Conservation (phyloP, 768 basidiomycete species). For the Agaricus subrufescens region DNA sequence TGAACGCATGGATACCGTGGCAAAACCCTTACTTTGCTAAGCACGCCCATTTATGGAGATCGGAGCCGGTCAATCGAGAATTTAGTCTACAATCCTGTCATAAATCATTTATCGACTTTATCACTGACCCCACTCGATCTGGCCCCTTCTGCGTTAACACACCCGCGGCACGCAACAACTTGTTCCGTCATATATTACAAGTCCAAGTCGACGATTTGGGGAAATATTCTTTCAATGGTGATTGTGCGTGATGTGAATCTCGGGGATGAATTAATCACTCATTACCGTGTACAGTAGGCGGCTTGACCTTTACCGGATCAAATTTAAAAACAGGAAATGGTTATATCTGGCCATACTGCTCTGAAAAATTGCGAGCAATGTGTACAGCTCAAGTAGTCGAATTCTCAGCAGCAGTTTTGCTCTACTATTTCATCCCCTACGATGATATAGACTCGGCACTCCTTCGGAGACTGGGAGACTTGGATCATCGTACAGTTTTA, state of each 20-base stretch:
- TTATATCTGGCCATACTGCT: not conserved
- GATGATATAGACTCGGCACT: not conserved
- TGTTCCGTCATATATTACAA: not conserved
- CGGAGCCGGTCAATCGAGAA: not conserved
- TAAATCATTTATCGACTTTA: not conserved
- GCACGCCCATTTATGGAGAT: not conserved
- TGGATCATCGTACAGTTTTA: not conserved
- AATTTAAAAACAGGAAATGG: not conserved
- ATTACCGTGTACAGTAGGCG: not conserved
- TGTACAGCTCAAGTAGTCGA: not conserved
- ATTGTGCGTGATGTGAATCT: not conserved
- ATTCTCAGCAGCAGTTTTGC: not conserved
- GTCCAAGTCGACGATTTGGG: not conserved
- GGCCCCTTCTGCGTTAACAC: not conserved
- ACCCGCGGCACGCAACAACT: not conserved
- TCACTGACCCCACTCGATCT: not conserved
- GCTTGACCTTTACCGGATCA: not conserved
- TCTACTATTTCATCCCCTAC: not conserved
- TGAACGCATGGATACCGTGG: no score
- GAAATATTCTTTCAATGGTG: not conserved
- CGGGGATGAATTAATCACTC: no score
- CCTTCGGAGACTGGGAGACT: not conserved
- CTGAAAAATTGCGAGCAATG: not conserved
- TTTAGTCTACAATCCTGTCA: not conserved
- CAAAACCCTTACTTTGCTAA: no score